These are phyloP conservation scores for Ampelomyces quisqualis DNA, from an alignment of 2,329 filamentous ascomycete genomes.

Conservation along the genomic window DNA sequence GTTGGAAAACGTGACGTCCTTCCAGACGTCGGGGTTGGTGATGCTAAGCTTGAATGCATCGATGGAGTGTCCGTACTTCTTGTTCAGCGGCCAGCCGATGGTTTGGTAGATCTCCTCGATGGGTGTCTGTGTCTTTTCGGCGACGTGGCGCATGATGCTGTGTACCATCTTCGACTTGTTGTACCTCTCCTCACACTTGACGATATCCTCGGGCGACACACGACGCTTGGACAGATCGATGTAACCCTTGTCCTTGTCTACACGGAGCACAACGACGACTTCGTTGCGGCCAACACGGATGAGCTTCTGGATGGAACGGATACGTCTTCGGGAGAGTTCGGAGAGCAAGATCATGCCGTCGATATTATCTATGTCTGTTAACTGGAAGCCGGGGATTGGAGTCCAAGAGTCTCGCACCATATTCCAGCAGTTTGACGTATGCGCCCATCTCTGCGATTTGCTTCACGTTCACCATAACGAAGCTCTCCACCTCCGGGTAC, in stretches of 20 bases:
- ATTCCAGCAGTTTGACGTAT: constrained; percentile 98
- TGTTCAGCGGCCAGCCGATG: constrained; percentile 96
- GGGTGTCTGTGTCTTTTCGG: constrained; percentile 92
- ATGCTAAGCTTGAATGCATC: constrained; percentile 99
- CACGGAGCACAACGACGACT: constrained; percentile 95
- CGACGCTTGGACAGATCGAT: constrained; percentile 98
- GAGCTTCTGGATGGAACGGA: constrained; percentile 97
- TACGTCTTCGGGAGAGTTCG: constrained; percentile 96
- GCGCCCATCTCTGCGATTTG: constrained; percentile 99
- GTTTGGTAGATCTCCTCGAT: constrained; percentile 92
- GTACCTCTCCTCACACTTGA: constrained; percentile 98
- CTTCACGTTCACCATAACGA: constrained; percentile 99
- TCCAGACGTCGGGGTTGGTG: constrained; percentile 96
- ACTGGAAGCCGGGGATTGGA: not conserved
- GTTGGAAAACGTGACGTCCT: constrained; percentile 85
- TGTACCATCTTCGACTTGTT: constrained; percentile 99
- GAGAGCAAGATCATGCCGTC: constrained; percentile 99
- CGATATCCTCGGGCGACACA: constrained; percentile 94
- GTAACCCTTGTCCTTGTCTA: constrained; percentile 99
- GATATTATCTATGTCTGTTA: constrained; percentile 71
- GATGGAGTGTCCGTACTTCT: constrained; percentile 93
- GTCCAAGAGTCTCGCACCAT: constrained; percentile 48
- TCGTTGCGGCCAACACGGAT: constrained; percentile 98
- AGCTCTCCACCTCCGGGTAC: constrained; percentile 97
- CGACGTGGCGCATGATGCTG: constrained; percentile 97